phyloP scores from a whole-genome alignment of 805 yeast genomes.

The Torulaspora maleeae region DNA sequence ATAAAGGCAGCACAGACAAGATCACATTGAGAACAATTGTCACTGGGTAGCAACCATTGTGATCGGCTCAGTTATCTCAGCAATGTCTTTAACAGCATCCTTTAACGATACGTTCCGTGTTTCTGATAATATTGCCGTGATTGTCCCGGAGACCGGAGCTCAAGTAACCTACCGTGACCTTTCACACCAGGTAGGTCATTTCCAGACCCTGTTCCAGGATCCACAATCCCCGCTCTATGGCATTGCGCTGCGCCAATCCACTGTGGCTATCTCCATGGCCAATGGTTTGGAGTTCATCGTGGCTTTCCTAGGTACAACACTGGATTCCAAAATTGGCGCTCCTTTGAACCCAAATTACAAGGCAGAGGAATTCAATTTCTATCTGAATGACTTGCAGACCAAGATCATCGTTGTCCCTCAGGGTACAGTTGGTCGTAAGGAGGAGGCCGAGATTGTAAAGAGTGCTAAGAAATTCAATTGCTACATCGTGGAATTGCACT shows the following conservation, averaged over 20 bases:
- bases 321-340: constrained; percentile 56
- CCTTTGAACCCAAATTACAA: constrained; percentile 65
- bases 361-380: constrained; percentile 58
- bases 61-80: too few species aligned
- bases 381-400: constrained; percentile 56
- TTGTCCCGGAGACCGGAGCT: constrained; percentile 45
- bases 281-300: constrained; percentile 56
- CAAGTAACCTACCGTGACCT: constrained; percentile 44
- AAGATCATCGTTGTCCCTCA: constrained; percentile 53
- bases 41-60: too few species aligned
- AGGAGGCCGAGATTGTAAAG: constrained; percentile 41
- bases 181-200: constrained; percentile 42
- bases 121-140: constrained; percentile 41
- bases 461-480: constrained; percentile 48
- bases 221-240: constrained; percentile 41
- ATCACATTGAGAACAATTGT: too few species aligned
- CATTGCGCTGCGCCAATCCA: constrained; percentile 37
- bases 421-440: constrained; percentile 40
- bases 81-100: constrained; percentile 33
- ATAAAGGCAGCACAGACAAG: background rate
- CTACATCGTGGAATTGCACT: constrained; percentile 51
- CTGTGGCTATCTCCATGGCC: constrained; percentile 57
- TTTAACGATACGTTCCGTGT: constrained; percentile 38
- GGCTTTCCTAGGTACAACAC: constrained; percentile 53
- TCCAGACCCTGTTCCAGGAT: constrained; percentile 45